Conservation (phyloP, 495 filamentous ascomycete genomes). For the Aspergillus baeticus region DNA sequence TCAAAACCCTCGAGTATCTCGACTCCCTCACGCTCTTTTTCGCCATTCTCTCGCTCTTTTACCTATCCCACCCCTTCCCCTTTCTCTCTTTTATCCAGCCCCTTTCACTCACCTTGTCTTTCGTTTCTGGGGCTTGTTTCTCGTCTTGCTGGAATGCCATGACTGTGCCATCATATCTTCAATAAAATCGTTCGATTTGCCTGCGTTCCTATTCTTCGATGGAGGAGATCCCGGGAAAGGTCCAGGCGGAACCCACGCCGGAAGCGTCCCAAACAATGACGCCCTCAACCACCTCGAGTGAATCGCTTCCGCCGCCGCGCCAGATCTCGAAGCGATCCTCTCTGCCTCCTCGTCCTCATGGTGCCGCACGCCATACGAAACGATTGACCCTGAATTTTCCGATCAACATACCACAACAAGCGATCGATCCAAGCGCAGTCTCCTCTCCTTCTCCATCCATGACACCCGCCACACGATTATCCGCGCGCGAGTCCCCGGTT, state of each 20-base stretch:
- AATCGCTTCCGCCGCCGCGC: constrained; percentile 6
- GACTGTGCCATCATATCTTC: constrained; percentile 3
- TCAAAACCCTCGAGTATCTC: not conserved
- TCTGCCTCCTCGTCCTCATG: constrained; percentile 50
- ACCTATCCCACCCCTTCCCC: not conserved
- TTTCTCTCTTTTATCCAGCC: not conserved
- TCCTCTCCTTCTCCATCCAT: constrained; percentile 42
- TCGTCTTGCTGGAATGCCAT: constrained; percentile 10
- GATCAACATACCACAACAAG: constrained; percentile 44
- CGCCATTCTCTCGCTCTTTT: constrained; percentile 4
- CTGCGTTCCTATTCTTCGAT: constrained; percentile 32
- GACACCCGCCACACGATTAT: constrained; percentile 38
- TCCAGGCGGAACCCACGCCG: constrained; percentile 30
- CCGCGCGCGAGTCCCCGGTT: constrained; percentile 29
- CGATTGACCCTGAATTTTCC: constrained; percentile 81
- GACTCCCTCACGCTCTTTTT: not conserved
- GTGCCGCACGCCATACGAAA: constrained; percentile 63
- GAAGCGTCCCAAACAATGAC: constrained; percentile 35
- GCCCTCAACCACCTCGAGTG: constrained; percentile 16
- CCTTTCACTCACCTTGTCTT: constrained; percentile 1
- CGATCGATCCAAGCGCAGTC: constrained; percentile 29
- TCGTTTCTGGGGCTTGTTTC: not conserved
- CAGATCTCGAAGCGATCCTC: constrained; percentile 44
- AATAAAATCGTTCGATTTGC: constrained; percentile 10
- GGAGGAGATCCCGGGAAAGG: constrained; percentile 38